Percentiles rank a stretch among this genome's conserved stretches.
phyloP scores from a whole-genome alignment of 1,284 basidiomycete genomes.

The Xanthoconium separans region DNA sequence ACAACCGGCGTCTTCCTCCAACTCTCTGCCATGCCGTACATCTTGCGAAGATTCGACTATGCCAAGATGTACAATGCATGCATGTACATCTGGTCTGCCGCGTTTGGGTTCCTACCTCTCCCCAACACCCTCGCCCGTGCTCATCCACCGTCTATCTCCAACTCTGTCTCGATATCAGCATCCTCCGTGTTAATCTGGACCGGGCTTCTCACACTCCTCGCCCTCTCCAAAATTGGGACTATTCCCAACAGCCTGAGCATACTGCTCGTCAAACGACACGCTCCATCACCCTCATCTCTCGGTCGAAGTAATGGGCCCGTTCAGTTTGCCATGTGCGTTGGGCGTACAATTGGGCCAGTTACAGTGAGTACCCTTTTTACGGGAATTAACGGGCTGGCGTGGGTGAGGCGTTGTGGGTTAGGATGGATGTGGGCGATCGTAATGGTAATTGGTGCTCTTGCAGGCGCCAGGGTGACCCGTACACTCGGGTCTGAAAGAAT shows the following conservation, averaged over 20 bases:
- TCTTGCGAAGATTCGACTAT: constrained; percentile 21
- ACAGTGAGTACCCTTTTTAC: constrained; percentile 22
- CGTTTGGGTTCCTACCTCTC: constrained; percentile 14
- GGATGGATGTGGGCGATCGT: constrained; percentile 21
- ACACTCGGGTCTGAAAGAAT: constrained; percentile 1
- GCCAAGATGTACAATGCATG: constrained; percentile 18
- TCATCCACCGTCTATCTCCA: not conserved
- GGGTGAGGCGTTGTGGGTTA: constrained; percentile 11
- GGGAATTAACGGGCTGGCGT: constrained; percentile 16
- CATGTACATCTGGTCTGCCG: constrained; percentile 22
- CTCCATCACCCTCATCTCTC: constrained; percentile 15
- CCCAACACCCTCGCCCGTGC: constrained; percentile 15
- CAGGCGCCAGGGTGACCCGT: constrained; percentile 18
- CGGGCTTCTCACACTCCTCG: constrained; percentile 15
- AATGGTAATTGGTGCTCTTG: constrained; percentile 14
- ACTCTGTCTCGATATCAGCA: not conserved
- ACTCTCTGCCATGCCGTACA: constrained; percentile 17
- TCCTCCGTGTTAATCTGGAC: constrained; percentile 10
- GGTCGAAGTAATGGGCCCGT: constrained; percentile 25
- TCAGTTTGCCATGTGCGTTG: constrained; percentile 24
- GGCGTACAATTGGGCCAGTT: constrained; percentile 20
- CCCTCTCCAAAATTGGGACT: constrained; percentile 18
- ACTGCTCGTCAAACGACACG: constrained; percentile 21
- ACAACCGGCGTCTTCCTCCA: constrained; percentile 14
- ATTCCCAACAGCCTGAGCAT: constrained; percentile 19